Conservation (phyloP, 2,329 filamentous ascomycete species). For the Colletotrichum agaves region DNA sequence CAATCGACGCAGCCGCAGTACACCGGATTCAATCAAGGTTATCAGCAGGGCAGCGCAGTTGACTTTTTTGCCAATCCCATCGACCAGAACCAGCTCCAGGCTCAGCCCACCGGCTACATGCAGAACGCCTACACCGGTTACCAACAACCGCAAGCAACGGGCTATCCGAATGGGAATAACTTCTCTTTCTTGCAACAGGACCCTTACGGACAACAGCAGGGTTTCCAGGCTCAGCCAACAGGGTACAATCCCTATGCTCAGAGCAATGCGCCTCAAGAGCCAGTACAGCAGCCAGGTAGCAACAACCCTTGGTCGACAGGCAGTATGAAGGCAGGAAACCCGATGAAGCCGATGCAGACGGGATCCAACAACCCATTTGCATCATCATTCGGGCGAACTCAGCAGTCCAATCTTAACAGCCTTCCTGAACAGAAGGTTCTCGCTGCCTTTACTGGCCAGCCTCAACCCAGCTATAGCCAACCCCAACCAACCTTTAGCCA, state of each 20-base stretch:
- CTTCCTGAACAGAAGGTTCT: slow-evolving; percentile 88
- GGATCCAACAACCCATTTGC: slow-evolving; percentile 99
- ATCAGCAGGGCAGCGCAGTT: slow-evolving; percentile 95
- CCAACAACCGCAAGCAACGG: slow-evolving; percentile 55
- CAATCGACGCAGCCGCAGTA: slow-evolving; percentile 70
- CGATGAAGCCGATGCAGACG: slow-evolving; percentile 84
- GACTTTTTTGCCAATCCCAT: slow-evolving; percentile 98
- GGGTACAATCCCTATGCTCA: slow-evolving; percentile 65
- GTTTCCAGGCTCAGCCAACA: slow-evolving; percentile 62
- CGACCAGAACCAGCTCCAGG: slow-evolving; percentile 78
- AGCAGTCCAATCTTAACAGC: slow-evolving; percentile 69
- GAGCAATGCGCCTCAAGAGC: slow-evolving; percentile 62
- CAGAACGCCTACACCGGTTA: slow-evolving; percentile 66
- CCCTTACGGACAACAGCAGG: slow-evolving; percentile 68
- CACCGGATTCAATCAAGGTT: slow-evolving; percentile 95
- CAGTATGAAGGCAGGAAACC: slow-evolving; percentile 64
- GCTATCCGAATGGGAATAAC: slow-evolving; percentile 70
- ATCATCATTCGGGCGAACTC: slow-evolving; percentile 72
- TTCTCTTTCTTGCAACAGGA: slow-evolving; percentile 76
- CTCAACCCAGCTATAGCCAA: slow-evolving; percentile 45
- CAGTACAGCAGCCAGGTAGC: slow-evolving; percentile 78
- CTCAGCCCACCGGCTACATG: slow-evolving; percentile 82
- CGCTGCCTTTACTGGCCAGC: slow-evolving; percentile 56
- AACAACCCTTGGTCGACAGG: slow-evolving; percentile 93
- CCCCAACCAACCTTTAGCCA: slow-evolving; percentile 50